Evolutionary conservation across 2,329 filamentous ascomycete genomes (phyloP).

Genomic region (Allantophomopsis cytisporea): DNA sequence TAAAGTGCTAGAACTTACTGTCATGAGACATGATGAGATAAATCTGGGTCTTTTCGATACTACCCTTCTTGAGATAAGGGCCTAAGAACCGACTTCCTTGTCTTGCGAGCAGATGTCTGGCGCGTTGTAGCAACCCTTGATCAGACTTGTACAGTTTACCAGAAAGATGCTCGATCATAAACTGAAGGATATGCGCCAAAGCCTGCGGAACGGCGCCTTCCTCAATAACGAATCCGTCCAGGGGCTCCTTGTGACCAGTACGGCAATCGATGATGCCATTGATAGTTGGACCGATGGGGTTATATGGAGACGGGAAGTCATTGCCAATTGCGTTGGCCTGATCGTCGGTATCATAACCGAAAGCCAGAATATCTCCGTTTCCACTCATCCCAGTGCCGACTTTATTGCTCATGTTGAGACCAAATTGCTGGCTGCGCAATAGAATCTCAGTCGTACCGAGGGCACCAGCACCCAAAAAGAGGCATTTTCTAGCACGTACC

Average conservation of each 20-base stretch:
- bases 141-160: constrained; percentile 26
- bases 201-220: constrained; percentile 48
- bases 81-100: constrained; percentile 41
- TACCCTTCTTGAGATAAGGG: constrained; percentile 39
- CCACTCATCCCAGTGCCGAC: constrained; percentile 49
- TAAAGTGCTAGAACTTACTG: constrained; percentile 21
- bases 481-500: constrained; percentile 50
- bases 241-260: constrained; percentile 32
- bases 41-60: constrained; percentile 44
- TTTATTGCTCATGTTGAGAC: constrained; percentile 39
- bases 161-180: constrained; percentile 39
- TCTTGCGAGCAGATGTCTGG: constrained; percentile 32
- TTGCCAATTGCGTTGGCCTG: constrained; percentile 41
- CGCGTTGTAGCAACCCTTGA: constrained; percentile 23
- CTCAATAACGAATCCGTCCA: constrained; percentile 50
- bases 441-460: constrained; percentile 55
- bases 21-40: constrained; percentile 58
- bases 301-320: constrained; percentile 30
- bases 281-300: constrained; percentile 47
- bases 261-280: constrained; percentile 48
- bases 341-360: constrained; percentile 47
- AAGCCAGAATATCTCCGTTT: constrained; percentile 52
- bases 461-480: constrained; percentile 52
- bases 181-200: constrained; percentile 39
- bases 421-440: constrained; percentile 43